These are phyloP conservation scores for Francoa sonchifolia DNA, from an alignment of 441 rosid genomes.

Conservation along the genomic window DNA sequence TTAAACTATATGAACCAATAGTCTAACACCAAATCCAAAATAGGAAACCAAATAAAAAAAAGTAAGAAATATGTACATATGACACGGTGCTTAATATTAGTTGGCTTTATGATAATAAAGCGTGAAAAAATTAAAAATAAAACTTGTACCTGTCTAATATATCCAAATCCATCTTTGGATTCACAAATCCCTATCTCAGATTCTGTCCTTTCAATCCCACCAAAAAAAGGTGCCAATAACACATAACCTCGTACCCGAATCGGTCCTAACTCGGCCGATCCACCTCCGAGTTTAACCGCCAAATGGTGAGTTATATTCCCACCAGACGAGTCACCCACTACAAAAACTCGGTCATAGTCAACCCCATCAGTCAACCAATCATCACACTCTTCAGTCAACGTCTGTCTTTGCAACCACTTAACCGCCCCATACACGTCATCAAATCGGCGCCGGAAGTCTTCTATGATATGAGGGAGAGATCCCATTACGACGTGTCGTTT, in stretches of 20 bases:
- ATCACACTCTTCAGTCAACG: slow-evolving; percentile 13
- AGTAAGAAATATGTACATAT: too few relatives aligned
- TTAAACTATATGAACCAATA: too few relatives aligned
- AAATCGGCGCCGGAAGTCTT: too few relatives aligned
- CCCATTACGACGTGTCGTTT: too few relatives aligned
- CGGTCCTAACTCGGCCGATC: slow-evolving; percentile 29
- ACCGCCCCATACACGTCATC: slow-evolving; percentile 39
- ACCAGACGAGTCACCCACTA: slow-evolving; percentile 80
- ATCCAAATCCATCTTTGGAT: slow-evolving; percentile 40
- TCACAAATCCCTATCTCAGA: slow-evolving; percentile 71
- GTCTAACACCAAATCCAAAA: too few relatives aligned
- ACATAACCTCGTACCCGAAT: slow-evolving; percentile 65
- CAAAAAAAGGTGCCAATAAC: slow-evolving; percentile 71
- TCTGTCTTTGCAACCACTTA: slow-evolving; percentile 43
- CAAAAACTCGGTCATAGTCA: slow-evolving; percentile 50
- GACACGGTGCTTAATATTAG: background rate
- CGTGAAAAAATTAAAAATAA: background rate
- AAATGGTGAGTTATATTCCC: slow-evolving; percentile 79
- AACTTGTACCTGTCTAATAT: slow-evolving; percentile 54
- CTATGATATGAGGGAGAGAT: too few relatives aligned
- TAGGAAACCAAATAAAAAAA: too few relatives aligned
- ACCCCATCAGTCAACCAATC: slow-evolving; percentile 34
- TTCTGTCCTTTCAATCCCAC: slow-evolving; percentile 60
- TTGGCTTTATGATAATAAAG: background rate
- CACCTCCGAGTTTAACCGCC: slow-evolving; percentile 37